Evolutionary conservation across 768 basidiomycete species (phyloP).

Genomic region (Sarcodon sp.): DNA sequence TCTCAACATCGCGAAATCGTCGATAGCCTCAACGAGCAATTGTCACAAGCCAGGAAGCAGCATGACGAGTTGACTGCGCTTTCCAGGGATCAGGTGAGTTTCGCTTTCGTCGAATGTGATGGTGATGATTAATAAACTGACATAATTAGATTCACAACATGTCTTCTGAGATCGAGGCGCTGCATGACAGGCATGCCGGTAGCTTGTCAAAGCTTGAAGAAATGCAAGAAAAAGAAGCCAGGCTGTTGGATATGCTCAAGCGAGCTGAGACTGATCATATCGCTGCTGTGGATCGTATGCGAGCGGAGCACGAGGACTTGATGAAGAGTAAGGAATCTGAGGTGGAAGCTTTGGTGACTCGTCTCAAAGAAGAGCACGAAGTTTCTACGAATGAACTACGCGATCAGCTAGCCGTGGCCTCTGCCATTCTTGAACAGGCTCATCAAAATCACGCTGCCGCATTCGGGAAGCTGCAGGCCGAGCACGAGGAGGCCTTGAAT

Average conservation of each 20-base stretch:
- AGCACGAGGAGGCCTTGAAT: constrained; percentile 28
- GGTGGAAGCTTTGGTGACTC: constrained; percentile 25
- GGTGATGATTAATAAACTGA: background rate
- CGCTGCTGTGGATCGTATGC: constrained; percentile 32
- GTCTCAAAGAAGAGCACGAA: constrained; percentile 38
- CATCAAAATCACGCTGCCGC: constrained; percentile 47
- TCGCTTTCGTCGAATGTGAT: background rate
- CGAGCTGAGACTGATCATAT: constrained; percentile 37
- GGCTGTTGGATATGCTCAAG: constrained; percentile 36
- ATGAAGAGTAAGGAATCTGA: constrained; percentile 29
- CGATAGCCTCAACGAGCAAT: constrained; percentile 54
- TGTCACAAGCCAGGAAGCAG: constrained; percentile 59
- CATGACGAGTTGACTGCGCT: constrained; percentile 73
- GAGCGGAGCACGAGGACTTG: constrained; percentile 28
- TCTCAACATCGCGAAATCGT: constrained; percentile 76
- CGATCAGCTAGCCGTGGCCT: constrained; percentile 18
- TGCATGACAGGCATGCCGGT: constrained; percentile 48
- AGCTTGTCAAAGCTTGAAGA: constrained; percentile 39
- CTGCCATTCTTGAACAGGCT: constrained; percentile 16
- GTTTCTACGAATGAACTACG: constrained; percentile 15
- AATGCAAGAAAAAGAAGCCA: constrained; percentile 41
- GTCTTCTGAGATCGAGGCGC: constrained; percentile 72
- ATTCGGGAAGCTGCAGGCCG: constrained; percentile 38
- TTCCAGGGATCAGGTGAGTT: constrained; percentile 70
- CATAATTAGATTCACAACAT: constrained; percentile 61